Evolutionary conservation across 768 basidiomycete species (phyloP).

Genomic region (Lentinus brumalis): DNA sequence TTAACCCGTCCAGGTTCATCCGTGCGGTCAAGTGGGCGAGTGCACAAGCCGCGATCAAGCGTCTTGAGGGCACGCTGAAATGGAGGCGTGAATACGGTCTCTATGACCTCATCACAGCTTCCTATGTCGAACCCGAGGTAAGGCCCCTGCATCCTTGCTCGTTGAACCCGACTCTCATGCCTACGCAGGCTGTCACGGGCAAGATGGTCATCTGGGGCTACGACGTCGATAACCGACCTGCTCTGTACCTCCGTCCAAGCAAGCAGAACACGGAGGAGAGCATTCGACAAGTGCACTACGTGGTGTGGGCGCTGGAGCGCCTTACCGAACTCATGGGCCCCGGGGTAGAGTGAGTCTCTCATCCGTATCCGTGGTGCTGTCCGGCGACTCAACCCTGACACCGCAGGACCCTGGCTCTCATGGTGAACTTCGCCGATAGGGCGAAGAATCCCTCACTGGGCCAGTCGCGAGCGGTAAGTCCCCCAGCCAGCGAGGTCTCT

Average conservation of each 20-base stretch:
- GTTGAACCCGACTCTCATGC: not conserved
- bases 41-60: slow-evolving; percentile 52
- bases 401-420: slow-evolving; percentile 61
- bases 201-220: slow-evolving; percentile 81
- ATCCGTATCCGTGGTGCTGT: not conserved
- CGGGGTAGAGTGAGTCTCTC: slow-evolving; percentile 69
- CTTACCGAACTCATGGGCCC: slow-evolving; percentile 76
- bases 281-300: slow-evolving; percentile 68
- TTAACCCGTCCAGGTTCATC: slow-evolving; percentile 51
- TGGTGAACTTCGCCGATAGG: slow-evolving; percentile 79
- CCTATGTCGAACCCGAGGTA: slow-evolving; percentile 76
- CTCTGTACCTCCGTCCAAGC: slow-evolving; percentile 64
- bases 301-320: slow-evolving; percentile 79
- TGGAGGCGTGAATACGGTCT: slow-evolving; percentile 84
- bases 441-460: slow-evolving; percentile 56
- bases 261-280: slow-evolving; percentile 79
- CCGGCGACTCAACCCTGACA: not conserved
- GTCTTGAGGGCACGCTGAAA: slow-evolving; percentile 70
- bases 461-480: slow-evolving; percentile 39
- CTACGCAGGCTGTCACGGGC: slow-evolving; percentile 68
- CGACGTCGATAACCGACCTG: slow-evolving; percentile 66
- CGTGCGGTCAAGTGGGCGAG: slow-evolving; percentile 78
- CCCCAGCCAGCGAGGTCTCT: not conserved
- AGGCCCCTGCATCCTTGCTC: slow-evolving; percentile 13
- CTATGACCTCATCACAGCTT: slow-evolving; percentile 60